A percentile compares a stretch with the other conserved stretches of the same genome.
These are phyloP conservation scores for Pseudopithomyces maydicus DNA, from an alignment of 2,329 filamentous ascomycete genomes.

Conservation along the genomic window DNA sequence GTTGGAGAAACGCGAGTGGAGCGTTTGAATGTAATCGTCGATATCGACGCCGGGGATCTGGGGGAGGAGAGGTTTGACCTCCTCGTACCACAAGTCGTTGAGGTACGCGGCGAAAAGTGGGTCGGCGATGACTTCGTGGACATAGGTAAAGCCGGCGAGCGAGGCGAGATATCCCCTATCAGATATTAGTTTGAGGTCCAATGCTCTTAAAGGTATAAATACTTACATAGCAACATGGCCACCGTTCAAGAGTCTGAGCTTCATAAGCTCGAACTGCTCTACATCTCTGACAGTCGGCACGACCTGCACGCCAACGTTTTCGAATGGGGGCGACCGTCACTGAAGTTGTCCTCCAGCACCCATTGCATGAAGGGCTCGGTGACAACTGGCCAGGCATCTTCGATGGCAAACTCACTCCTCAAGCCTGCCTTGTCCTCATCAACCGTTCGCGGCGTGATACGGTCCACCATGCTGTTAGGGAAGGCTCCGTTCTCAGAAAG, in stretches of 20 bases:
- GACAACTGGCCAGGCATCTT: slow-evolving; percentile 34
- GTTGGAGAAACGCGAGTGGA: slow-evolving; percentile 33
- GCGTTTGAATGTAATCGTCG: slow-evolving; percentile 33
- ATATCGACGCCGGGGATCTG: slow-evolving; percentile 32
- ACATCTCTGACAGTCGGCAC: slow-evolving; percentile 32
- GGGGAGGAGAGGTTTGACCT: slow-evolving; percentile 34
- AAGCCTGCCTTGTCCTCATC: slow-evolving; percentile 27
- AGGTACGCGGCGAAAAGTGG: slow-evolving; percentile 31
- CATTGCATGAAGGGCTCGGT: slow-evolving; percentile 37
- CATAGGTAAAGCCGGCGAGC: slow-evolving; percentile 32
- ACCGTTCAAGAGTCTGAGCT: slow-evolving; percentile 34
- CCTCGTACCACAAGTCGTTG: slow-evolving; percentile 36
- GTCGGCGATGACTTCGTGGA: slow-evolving; percentile 33
- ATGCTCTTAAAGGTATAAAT: too few relatives aligned
- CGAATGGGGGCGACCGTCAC: slow-evolving; percentile 33
- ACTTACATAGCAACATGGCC: slow-evolving; percentile 30
- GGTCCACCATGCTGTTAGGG: slow-evolving; percentile 38
- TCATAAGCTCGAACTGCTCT: slow-evolving; percentile 35
- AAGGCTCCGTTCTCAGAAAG: slow-evolving; percentile 33
- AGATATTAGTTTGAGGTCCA: not conserved
- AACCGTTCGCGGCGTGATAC: slow-evolving; percentile 33
- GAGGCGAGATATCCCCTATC: slow-evolving; percentile 26
- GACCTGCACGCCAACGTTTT: slow-evolving; percentile 37
- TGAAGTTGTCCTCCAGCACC: slow-evolving; percentile 37
- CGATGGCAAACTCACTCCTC: slow-evolving; percentile 28